Evolutionary conservation across 306 rosid species (phyloP), one percentile per base, ranked within the genome.

Genomic region (Citrullus mucosospermus): DNA sequence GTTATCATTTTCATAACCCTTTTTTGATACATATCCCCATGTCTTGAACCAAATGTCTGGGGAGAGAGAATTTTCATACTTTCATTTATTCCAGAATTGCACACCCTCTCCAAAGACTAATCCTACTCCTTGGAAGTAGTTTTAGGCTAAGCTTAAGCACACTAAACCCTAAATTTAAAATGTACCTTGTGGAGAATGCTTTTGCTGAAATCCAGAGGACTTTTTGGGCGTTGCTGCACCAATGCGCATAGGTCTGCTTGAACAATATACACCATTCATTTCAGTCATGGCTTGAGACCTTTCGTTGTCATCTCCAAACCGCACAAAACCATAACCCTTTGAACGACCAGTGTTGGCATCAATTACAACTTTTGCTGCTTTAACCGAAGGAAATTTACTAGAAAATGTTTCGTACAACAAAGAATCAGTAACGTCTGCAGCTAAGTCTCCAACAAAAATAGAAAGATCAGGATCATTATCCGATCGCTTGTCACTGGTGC

Each of bases 301-400:
- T 82, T 93, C 98, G 59, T 63, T 87, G 75, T 93, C 98, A 74
- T 93, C 97, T 69, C 92, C 98, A 82, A 93, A 93, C 91, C 98
- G 88, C 82, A 93, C 98, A 87, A 93, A 93, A 79, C 97, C 98
- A 60, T 93, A 93, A 57, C 98, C 98, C 91, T 93, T 93, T 78
- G 98, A 91, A 78, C 97, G 97, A 22, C 97, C 96, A 63, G 98
- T 91, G 78, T 81, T 93, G 84, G 97, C 92, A 88, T 93, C 98
- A 87, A 93, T 83, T 77, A 93, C 98, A 88, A 93, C 98, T 87
- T 93, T 93, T 46, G 98, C 96, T 72, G 91, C 96, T 68, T 91
- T 93, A 82, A 91, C 97, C 82, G 98, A 93, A 48, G 97, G 93
- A 83, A 84, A 93, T 89, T 78, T 91, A 88, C 81, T 76, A 63